phyloP scores from a whole-genome alignment of 2,329 filamentous ascomycete genomes.

The Malbranchea zuffiana region DNA sequence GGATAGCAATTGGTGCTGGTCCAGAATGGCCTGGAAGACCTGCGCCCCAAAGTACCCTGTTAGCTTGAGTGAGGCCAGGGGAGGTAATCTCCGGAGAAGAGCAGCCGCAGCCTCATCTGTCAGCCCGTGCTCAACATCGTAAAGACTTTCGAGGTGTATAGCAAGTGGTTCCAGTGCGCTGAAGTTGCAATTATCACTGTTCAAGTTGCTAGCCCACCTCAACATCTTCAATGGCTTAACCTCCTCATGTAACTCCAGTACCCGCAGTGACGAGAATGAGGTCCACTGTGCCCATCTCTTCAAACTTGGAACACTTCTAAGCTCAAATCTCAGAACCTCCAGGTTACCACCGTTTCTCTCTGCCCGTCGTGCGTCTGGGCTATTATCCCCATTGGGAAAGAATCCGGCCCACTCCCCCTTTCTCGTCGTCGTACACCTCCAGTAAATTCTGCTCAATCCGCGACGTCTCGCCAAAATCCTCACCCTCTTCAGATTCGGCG shows the following conservation, averaged over 20 bases:
- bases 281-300: neutral
- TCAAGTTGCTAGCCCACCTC: neutral
- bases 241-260: neutral
- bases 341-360: neutral
- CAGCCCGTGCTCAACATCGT: neutral
- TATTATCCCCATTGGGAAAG: neutral
- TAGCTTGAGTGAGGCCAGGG: neutral
- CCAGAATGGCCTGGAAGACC: neutral
- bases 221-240: neutral
- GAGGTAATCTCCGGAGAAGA: slow-evolving; percentile 1
- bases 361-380: too few relatives aligned
- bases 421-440: neutral
- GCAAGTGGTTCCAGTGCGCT: neutral
- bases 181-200: too few relatives aligned
- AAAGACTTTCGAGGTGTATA: neutral
- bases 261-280: neutral
- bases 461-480: neutral
- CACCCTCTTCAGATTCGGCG: slow-evolving; percentile 3
- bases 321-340: neutral
- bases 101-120: neutral
- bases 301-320: neutral
- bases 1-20: neutral
- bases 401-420: too few relatives aligned
- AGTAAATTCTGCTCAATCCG: neutral
- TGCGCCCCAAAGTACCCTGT: neutral